Base-by-base conservation (phyloP, 768 basidiomycete species). In the Lactarius hatsudake region DNA sequence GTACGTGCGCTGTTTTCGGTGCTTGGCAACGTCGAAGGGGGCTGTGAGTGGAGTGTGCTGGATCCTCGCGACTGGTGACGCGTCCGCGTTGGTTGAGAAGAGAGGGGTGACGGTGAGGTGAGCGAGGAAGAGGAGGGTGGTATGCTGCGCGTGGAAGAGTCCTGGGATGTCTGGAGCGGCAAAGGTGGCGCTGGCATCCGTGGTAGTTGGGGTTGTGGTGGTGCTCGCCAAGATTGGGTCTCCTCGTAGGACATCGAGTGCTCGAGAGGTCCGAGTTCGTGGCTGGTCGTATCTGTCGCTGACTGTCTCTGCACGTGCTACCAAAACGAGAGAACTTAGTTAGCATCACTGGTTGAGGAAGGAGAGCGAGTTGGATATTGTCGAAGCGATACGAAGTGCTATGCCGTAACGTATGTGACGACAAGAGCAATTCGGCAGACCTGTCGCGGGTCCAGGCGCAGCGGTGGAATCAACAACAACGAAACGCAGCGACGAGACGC, bases 131-230 rank as follows among this genome's bases (percentile, higher is more conserved):
- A 60, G 13, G 66, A 67, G 34, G 67, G 67, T 26, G 59, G 59
- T 12, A 64, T 68, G 59, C 40, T 68, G 43, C 67, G 67, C 13
- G 62, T 68, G 26, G 67, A 68, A 12, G 67, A 64, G 58, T 20
- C 34, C 34, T n/a, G 51, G 26, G 67, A 64, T 15, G 13, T 56
- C 28, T 63, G 67, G 17, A 18, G 34, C 13, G 67, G 58, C 9
- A 64, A 20, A 20, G 59, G 17, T 3, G 56, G 59, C 15, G 59
- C 62, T 18, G 53, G 42, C 26, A 26, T 34, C 43, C 53, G 57
- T 42, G 62, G 23, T 1, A n/a, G 30, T 1, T 63, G 66, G 12
- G 23, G 3, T 17, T 36, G 62, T 20, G 57, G 57, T 28, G 51
- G 30, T 7, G 26, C n/a, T 15, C 32, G 17, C 18, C 62, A 30